A percentile compares a stretch with the other conserved stretches of the same genome.
These are phyloP conservation scores for Coemansia asiatica DNA, from an alignment of 192 early-diverging fungal species.

Conservation along the genomic window DNA sequence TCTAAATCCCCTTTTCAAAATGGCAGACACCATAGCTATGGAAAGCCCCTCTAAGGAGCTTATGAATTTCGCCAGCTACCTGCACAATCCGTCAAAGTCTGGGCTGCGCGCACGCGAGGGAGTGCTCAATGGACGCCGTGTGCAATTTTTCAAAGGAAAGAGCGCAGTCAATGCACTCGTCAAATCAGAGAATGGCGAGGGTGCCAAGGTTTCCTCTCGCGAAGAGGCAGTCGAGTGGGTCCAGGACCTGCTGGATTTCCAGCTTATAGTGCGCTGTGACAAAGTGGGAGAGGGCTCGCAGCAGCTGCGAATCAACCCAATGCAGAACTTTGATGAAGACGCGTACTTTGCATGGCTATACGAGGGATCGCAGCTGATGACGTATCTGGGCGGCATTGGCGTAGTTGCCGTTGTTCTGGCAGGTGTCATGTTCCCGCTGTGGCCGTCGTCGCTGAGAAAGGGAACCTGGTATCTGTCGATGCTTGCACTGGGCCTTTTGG, in stretches of 20 bases:
- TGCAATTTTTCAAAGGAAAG: conserved; percentile 86
- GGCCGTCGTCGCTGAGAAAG: conserved; percentile 78
- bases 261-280: conserved; percentile 79
- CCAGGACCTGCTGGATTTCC: conserved; percentile 64
- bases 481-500: conserved; percentile 77
- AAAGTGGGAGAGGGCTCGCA: conserved; percentile 55
- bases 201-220: conserved; percentile 59
- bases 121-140: conserved; percentile 81
- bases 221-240: conserved; percentile 66
- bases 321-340: conserved; percentile 73
- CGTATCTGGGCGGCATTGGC: conserved; percentile 74
- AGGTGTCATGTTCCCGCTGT: conserved; percentile 96
- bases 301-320: conserved; percentile 57
- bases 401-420: conserved; percentile 80
- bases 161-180: conserved; percentile 51
- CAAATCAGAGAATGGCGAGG: conserved; percentile 32
- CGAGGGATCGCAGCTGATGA: conserved; percentile 81
- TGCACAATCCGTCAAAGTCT: conserved; percentile 68
- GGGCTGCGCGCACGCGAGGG: conserved; percentile 81
- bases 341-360: conserved; percentile 92
- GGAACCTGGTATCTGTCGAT: conserved; percentile 91
- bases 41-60: conserved; percentile 59
- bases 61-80: conserved; percentile 71
- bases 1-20: conserved; percentile 9
- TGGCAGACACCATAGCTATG: conserved; percentile 24